A percentile compares a stretch with the other conserved stretches of the same genome.
phyloP scores from a whole-genome alignment of 1,139 yeast genomes.

The Pichia sp. region DNA sequence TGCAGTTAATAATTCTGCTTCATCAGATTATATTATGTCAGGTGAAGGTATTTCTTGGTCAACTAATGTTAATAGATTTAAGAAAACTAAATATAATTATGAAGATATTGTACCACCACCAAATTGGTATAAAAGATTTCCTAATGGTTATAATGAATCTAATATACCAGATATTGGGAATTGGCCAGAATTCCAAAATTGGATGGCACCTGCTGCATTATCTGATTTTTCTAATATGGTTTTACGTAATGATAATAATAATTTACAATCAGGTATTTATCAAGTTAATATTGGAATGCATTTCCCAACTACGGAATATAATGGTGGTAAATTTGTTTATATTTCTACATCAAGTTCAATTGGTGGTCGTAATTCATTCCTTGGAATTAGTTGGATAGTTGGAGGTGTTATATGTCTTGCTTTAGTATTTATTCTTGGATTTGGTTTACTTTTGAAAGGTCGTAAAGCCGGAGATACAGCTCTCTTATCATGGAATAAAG shows the following conservation, averaged over 20 bases:
- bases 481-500: conserved; percentile 62
- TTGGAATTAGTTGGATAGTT: conserved; percentile 86
- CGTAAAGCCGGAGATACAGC: conserved; percentile 70
- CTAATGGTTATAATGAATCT: conserved; percentile 82
- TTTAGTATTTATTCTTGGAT: conserved; percentile 52
- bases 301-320: conserved; percentile 79
- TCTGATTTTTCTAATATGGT: conserved; percentile 81
- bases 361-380: conserved; percentile 84
- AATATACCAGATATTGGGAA: conserved; percentile 75
- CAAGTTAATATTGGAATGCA: conserved; percentile 70
- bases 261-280: conserved; percentile 61
- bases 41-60: conserved; percentile 81
- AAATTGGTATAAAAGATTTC: conserved; percentile 78
- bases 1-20: conserved; percentile 40
- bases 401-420: conserved; percentile 85
- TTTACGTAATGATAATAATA: conserved; percentile 65
- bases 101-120: conserved; percentile 90
- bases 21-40: conserved; percentile 54
- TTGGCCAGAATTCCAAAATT: conserved; percentile 86
- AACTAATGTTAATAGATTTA: conserved; percentile 69
- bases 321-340: conserved; percentile 77
- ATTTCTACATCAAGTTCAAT: conserved; percentile 78
- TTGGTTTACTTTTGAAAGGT: conserved; percentile 60
- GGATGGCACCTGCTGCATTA: conserved; percentile 96
- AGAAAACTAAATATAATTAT: conserved; percentile 67